Percentiles rank a stretch among this genome's conserved stretches.
These are phyloP conservation scores for Ustilaginoidea virens DNA, from an alignment of 2,329 filamentous ascomycete species.

Conservation along the genomic window DNA sequence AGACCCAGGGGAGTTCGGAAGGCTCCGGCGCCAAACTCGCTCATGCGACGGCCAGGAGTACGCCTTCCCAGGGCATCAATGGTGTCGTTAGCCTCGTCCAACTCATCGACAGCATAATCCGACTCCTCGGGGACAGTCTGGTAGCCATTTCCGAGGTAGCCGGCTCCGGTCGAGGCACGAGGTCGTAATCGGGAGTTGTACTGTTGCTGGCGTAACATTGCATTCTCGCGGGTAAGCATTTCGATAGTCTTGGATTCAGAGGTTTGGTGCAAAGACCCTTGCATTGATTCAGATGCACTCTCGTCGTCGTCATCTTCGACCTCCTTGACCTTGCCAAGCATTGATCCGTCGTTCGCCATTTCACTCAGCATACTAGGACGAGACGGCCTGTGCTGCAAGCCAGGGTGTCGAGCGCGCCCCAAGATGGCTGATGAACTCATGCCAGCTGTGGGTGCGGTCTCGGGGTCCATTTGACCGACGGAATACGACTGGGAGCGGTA, in stretches of 20 bases:
- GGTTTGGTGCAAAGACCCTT: constrained; percentile 35
- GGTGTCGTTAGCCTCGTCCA: constrained; percentile 44
- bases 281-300: constrained; percentile 32
- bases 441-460: constrained; percentile 27
- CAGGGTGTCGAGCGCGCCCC: constrained; percentile 44
- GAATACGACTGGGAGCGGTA: constrained; percentile 96
- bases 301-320: constrained; percentile 52
- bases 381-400: constrained; percentile 67
- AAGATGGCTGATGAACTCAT: constrained; percentile 33
- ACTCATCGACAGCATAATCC: constrained; percentile 58
- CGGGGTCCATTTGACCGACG: constrained; percentile 73
- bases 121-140: constrained; percentile 47
- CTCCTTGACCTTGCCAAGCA: constrained; percentile 55
- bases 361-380: constrained; percentile 63
- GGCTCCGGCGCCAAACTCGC: constrained; percentile 33
- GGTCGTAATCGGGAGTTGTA: constrained; percentile 35
- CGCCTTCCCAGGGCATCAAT: constrained; percentile 31
- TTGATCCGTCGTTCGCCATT: constrained; percentile 46
- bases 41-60: constrained; percentile 36
- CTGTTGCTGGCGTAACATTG: constrained; percentile 39
- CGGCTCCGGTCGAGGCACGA: constrained; percentile 38
- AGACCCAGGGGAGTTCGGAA: constrained; percentile 33
- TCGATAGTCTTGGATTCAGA: constrained; percentile 48
- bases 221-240: constrained; percentile 45
- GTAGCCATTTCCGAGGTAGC: constrained; percentile 42